phyloP scores from a whole-genome alignment of 2,329 filamentous ascomycete species.

The Curvularia hawaiiensis region DNA sequence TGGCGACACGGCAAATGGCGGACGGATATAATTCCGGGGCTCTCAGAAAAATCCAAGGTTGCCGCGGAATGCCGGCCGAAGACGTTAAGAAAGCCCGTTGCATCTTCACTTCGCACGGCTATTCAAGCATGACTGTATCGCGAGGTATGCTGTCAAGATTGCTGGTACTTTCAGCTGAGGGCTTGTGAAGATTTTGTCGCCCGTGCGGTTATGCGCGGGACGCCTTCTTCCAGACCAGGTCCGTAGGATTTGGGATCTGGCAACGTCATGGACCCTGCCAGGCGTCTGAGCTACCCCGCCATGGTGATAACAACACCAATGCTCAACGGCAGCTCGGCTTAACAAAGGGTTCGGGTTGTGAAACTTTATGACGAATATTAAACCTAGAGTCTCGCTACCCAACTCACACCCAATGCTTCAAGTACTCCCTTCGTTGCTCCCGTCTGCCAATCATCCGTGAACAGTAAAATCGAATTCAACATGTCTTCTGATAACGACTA shows the following conservation, averaged over 20 bases:
- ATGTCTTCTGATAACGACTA: conserved; percentile 45
- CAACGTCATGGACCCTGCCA: conserved; percentile 29
- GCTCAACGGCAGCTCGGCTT: neutral
- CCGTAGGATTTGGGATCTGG: conserved; percentile 6
- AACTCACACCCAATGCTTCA: neutral
- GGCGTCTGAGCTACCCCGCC: conserved; percentile 31
- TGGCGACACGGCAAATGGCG: conserved; percentile 21
- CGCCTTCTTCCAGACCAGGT: neutral
- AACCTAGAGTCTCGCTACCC: neutral
- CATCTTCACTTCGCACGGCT: neutral
- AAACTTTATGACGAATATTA: neutral
- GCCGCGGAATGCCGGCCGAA: conserved; percentile 14
- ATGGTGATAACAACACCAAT: conserved; percentile 15
- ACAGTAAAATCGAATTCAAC: neutral
- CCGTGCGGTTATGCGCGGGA: conserved; percentile 16
- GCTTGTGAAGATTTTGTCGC: neutral
- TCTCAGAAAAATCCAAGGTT: conserved; percentile 5
- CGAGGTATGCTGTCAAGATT: neutral
- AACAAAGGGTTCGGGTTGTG: neutral
- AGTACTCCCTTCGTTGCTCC: neutral
- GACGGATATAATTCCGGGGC: conserved; percentile 29
- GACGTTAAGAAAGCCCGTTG: neutral
- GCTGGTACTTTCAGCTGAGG: neutral
- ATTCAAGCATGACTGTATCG: neutral
- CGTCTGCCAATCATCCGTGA: neutral